These are phyloP conservation scores for Capsicum chinense DNA, from an alignment of 257 asterid genomes.

Conservation along the genomic window DNA sequence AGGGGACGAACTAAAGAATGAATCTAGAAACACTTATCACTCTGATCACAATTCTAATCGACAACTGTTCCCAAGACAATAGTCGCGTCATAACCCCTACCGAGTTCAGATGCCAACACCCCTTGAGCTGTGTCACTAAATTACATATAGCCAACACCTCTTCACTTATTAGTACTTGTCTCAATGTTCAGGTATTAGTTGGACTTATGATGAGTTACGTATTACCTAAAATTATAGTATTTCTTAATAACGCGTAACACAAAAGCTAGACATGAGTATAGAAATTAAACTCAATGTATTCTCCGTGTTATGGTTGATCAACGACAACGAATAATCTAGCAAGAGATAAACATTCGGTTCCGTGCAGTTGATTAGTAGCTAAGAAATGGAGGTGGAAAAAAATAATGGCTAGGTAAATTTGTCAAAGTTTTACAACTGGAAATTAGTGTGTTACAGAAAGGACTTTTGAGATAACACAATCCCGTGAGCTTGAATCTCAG, in stretches of 20 bases:
- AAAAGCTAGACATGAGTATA: no score
- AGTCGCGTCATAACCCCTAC: no score
- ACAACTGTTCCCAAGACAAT: no score
- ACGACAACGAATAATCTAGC: background rate
- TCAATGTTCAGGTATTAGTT: background rate
- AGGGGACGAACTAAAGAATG: no score
- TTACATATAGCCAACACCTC: no score
- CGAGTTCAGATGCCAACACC: no score
- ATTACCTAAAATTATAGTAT: background rate
- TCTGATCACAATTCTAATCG: no score
- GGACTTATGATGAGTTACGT: background rate
- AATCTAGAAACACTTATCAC: no score
- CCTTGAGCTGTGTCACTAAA: no score
- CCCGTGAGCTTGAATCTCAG: background rate
- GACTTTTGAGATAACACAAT: background rate
- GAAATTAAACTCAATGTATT: no score
- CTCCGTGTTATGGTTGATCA: background rate
- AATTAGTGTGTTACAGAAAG: background rate
- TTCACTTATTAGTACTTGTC: no score
- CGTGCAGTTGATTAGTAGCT: background rate
- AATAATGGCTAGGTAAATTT: background rate
- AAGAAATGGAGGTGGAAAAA: background rate
- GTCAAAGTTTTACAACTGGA: conserved; percentile 7
- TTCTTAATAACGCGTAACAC: background rate
- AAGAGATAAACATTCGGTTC: background rate